phyloP scores from a whole-genome alignment of 345 rosid species.

The Rhodamnia argentea region DNA sequence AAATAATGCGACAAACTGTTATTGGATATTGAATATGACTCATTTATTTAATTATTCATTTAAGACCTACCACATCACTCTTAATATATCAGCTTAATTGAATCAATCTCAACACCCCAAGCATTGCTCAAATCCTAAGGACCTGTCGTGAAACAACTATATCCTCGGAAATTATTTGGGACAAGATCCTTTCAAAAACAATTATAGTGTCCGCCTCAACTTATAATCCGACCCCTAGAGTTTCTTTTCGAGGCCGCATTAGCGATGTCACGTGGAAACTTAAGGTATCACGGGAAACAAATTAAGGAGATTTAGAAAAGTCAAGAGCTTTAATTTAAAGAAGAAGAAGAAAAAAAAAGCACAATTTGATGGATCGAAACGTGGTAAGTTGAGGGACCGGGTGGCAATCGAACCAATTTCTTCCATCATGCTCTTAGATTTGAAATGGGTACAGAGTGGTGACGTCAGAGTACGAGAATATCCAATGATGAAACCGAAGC shows the following conservation, averaged over 20 bases:
- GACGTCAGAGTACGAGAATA: background rate
- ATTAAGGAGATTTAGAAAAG: background rate
- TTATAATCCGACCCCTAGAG: background rate
- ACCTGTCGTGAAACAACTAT: background rate
- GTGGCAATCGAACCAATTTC: background rate
- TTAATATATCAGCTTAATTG: background rate
- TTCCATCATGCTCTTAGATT: background rate
- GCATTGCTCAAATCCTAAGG: background rate
- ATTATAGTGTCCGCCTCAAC: background rate
- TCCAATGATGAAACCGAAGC: background rate
- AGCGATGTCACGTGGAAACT: background rate
- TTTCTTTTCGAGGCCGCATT: background rate
- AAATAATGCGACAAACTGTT: background rate
- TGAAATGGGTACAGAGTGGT: background rate
- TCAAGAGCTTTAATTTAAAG: background rate
- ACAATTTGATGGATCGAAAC: background rate
- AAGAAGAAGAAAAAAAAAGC: background rate
- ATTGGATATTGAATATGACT: background rate
- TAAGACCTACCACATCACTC: accelerated
- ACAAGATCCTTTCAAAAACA: background rate
- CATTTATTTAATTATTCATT: background rate
- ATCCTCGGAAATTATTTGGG: background rate
- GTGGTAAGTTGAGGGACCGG: background rate
- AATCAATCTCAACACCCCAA: background rate
- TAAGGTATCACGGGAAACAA: background rate